Percentiles rank a stretch among this genome's conserved stretches.
Evolutionary conservation across 441 rosid genomes (phyloP).

Genomic region (Populus tomentosa): DNA sequence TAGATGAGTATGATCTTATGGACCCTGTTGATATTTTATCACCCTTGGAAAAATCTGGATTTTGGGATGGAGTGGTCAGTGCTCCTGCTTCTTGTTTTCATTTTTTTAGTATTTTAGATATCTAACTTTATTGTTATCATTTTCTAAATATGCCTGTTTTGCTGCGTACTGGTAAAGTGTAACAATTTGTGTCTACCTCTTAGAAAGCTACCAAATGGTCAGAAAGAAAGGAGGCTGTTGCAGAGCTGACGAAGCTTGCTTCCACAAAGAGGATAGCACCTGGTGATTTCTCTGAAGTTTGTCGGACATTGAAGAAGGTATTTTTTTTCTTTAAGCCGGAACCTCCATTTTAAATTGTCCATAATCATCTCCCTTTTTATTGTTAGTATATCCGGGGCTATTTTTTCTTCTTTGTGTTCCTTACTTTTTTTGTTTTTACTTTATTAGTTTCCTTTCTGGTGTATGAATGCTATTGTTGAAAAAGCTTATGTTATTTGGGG

Average conservation of each 20-base stretch:
- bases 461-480: background rate
- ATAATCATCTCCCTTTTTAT: background rate
- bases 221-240: slow-evolving; percentile 96
- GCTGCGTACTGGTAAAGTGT: background rate
- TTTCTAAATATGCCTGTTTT: slow-evolving; percentile 4
- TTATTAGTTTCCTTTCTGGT: background rate
- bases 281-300: slow-evolving; percentile 95
- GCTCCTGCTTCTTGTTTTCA: slow-evolving; percentile 17
- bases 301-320: slow-evolving; percentile 95
- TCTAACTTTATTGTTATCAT: background rate
- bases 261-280: slow-evolving; percentile 89
- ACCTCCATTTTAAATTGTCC: background rate
- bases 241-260: slow-evolving; percentile 92
- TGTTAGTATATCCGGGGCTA: background rate
- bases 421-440: background rate
- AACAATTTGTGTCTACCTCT: slow-evolving; percentile 18
- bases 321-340: background rate
- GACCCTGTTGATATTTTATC: slow-evolving; percentile 96
- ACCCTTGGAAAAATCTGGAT: slow-evolving; percentile 95
- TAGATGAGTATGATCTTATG: slow-evolving; percentile 92
- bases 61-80: slow-evolving; percentile 99
- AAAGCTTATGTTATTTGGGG: background rate
- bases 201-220: slow-evolving; percentile 99
- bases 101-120: background rate
- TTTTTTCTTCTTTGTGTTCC: background rate